Evolutionary conservation across 106 monocot genomes (phyloP).

Genomic region (Dioscorea zingiberensis): DNA sequence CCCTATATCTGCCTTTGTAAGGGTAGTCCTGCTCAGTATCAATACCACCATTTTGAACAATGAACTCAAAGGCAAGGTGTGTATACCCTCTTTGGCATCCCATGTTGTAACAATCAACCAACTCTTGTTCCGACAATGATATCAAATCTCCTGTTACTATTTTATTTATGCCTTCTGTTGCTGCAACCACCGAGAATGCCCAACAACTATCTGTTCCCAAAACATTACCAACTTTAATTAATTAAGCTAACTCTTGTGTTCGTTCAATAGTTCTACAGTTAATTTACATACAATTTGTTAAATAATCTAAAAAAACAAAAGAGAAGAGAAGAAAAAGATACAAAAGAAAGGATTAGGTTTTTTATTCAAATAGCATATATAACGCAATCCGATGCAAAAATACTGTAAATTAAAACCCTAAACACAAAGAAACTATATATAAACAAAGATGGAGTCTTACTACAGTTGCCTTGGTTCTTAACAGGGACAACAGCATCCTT

Average conservation of each 20-base stretch:
- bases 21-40: too few relatives aligned
- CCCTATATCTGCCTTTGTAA: too few relatives aligned
- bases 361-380: too few relatives aligned
- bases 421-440: too few relatives aligned
- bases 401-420: too few relatives aligned
- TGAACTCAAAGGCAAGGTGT: constrained; percentile 70
- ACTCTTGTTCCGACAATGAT: constrained; percentile 66
- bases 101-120: constrained; percentile 62
- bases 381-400: too few relatives aligned
- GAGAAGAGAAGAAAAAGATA: too few relatives aligned
- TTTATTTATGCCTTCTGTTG: constrained; percentile 56
- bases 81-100: constrained; percentile 76
- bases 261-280: too few relatives aligned
- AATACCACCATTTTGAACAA: not conserved
- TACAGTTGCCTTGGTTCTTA: constrained; percentile 75
- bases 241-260: too few relatives aligned
- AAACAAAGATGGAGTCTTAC: constrained; percentile 18
- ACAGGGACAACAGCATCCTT: constrained; percentile 16
- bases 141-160: constrained; percentile 53
- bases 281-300: too few relatives aligned
- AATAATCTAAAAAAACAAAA: too few relatives aligned
- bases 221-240: not conserved
- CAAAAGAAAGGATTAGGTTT: too few relatives aligned
- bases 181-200: constrained; percentile 62
- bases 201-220: constrained; percentile 52